Conservation (phyloP, 2,329 filamentous ascomycete genomes). For the Aotearoamyces nothofagi region DNA sequence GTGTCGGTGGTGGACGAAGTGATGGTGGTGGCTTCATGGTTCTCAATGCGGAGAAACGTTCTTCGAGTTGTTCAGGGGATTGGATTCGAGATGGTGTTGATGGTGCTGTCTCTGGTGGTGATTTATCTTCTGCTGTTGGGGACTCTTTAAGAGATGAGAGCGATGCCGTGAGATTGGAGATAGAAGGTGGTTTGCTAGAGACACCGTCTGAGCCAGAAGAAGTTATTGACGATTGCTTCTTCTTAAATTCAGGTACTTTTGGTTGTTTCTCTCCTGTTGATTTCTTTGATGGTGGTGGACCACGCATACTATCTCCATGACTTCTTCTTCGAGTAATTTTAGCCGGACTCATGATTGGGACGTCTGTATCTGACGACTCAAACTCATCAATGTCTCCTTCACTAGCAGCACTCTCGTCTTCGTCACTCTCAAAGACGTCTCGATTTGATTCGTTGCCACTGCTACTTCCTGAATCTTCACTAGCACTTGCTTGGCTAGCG, state of each 20-base stretch:
- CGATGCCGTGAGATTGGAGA: slow-evolving; percentile 5
- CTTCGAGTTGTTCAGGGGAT: neutral
- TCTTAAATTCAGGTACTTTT: slow-evolving; percentile 9
- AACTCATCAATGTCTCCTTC: slow-evolving; percentile 25
- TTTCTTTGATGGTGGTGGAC: slow-evolving; percentile 18
- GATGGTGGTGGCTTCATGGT: neutral
- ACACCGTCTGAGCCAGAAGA: too few species aligned
- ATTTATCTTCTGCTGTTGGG: slow-evolving; percentile 5
- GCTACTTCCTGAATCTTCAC: slow-evolving; percentile 24
- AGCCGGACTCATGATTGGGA: slow-evolving; percentile 3
- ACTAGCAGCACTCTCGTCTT: slow-evolving; percentile 22
- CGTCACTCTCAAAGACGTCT: slow-evolving; percentile 22
- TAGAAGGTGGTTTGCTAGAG: slow-evolving; percentile 7
- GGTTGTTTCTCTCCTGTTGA: slow-evolving; percentile 15
- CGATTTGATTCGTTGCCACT: slow-evolving; percentile 22
- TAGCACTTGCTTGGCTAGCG: slow-evolving; percentile 28
- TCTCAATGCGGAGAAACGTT: neutral
- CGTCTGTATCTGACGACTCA: slow-evolving; percentile 13
- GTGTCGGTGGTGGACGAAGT: slow-evolving; percentile 15
- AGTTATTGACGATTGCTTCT: slow-evolving; percentile 2
- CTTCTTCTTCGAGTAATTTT: slow-evolving; percentile 22
- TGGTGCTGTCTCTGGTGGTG: slow-evolving; percentile 1
- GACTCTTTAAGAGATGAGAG: slow-evolving; percentile 6
- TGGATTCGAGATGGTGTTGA: neutral
- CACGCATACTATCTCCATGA: slow-evolving; percentile 23